Evolutionary conservation across 2,329 filamentous ascomycete genomes (phyloP).

Genomic region (Ophiostoma perfectum): DNA sequence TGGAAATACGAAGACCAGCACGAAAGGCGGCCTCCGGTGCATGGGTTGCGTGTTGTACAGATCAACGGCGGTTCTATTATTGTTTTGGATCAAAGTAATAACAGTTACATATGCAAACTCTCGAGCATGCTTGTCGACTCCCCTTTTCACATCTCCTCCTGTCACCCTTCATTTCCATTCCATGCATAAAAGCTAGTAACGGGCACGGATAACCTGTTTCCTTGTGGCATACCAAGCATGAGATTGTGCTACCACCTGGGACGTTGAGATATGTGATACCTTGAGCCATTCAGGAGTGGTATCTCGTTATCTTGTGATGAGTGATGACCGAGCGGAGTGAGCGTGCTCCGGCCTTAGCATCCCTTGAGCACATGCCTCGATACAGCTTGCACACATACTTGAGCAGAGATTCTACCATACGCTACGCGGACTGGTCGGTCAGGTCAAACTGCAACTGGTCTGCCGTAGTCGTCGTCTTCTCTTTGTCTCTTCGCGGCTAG

Average conservation of each 20-base stretch:
- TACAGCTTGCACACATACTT: too few relatives aligned
- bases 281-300: too few relatives aligned
- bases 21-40: background rate
- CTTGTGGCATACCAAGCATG: background rate
- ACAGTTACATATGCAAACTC: background rate
- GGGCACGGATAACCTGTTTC: background rate
- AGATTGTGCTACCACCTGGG: background rate
- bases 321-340: background rate
- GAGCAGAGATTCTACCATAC: too few relatives aligned
- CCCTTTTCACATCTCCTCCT: background rate
- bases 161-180: background rate
- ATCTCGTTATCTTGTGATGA: background rate
- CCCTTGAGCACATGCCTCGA: too few relatives aligned
- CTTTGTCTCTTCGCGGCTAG: too few relatives aligned
- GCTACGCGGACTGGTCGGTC: too few relatives aligned
- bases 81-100: background rate
- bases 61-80: too few relatives aligned
- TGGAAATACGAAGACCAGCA: conserved; percentile 14
- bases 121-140: background rate
- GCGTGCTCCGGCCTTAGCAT: background rate
- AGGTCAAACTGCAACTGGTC: too few relatives aligned
- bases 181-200: background rate
- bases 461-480: too few relatives aligned
- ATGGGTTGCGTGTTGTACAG: background rate
- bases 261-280: too few relatives aligned